Percentiles rank a stretch among this genome's conserved stretches.
These are phyloP conservation scores for Barnettozyma pratensis DNA, from an alignment of 805 yeast species.

Conservation along the genomic window DNA sequence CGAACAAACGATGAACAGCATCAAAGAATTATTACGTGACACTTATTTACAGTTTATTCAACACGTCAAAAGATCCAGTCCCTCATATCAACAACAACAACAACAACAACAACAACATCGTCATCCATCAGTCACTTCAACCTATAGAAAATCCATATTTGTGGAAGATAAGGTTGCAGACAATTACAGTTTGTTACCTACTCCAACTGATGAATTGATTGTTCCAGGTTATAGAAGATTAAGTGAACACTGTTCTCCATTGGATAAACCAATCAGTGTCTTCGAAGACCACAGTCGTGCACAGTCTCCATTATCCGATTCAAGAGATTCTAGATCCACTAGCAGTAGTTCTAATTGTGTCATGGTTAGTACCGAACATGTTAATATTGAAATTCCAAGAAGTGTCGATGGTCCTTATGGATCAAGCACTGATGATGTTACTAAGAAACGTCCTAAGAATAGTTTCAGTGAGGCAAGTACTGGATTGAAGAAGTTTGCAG, in stretches of 20 bases:
- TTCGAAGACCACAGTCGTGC: not conserved
- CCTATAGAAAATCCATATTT: not conserved
- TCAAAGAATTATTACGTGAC: conserved; percentile 22
- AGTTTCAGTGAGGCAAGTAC: conserved; percentile 13
- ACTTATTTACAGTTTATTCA: conserved; percentile 22
- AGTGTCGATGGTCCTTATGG: not conserved
- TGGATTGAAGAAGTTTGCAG: conserved; percentile 24
- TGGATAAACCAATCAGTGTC: conserved; percentile 7
- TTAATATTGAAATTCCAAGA: conserved; percentile 1
- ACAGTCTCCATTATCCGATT: conserved; percentile 16
- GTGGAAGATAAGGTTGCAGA: conserved; percentile 10
- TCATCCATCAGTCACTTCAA: not conserved
- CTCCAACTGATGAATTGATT: conserved; percentile 11
- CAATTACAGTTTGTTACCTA: conserved; percentile 14
- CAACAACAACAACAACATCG: conserved; percentile 13
- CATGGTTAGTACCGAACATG: not conserved
- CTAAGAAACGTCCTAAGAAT: conserved; percentile 5
- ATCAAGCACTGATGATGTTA: conserved; percentile 10
- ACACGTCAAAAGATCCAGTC: conserved; percentile 8
- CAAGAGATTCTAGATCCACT: not conserved
- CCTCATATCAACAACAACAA: conserved; percentile 16
- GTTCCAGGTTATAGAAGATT: conserved; percentile 8
- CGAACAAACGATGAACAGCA: conserved; percentile 15
- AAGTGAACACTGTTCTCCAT: conserved; percentile 19
- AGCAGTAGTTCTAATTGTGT: not conserved